phyloP scores from a whole-genome alignment of 2,329 filamentous ascomycete species.

The Colletotrichum filicis region DNA sequence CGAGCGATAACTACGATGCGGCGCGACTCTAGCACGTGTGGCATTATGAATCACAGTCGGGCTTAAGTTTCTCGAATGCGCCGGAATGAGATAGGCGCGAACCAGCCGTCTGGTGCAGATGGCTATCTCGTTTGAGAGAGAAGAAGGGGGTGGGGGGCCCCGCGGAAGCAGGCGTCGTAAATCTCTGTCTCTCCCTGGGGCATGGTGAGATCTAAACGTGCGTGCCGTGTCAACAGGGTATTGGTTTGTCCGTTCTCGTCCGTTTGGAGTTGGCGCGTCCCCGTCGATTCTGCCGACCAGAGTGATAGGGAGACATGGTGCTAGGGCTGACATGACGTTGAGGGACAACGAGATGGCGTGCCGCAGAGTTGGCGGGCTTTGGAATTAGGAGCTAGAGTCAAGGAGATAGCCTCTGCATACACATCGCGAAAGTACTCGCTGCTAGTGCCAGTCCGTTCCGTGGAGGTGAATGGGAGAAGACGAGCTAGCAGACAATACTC shows the following conservation, averaged over 20 bases:
- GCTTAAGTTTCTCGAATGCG: slow-evolving; percentile 3
- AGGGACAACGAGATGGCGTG: slow-evolving; percentile 14
- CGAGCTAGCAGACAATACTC: background rate
- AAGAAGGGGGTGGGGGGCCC: background rate
- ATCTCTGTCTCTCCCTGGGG: background rate
- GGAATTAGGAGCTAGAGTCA: background rate
- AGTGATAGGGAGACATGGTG: background rate
- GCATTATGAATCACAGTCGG: slow-evolving; percentile 27
- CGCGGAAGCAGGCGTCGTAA: background rate
- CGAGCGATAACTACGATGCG: background rate
- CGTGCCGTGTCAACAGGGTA: slow-evolving; percentile 4
- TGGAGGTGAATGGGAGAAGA: background rate
- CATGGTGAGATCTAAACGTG: slow-evolving; percentile 14
- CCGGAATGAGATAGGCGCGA: slow-evolving; percentile 7
- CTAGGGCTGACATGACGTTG: slow-evolving; percentile 23
- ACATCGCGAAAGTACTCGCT: background rate
- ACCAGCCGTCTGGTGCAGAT: background rate
- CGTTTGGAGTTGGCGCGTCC: background rate
- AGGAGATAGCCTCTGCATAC: background rate
- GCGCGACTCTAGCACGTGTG: background rate
- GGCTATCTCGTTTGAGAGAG: background rate
- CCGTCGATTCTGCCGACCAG: background rate
- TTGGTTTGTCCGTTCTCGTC: background rate
- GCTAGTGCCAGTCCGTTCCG: background rate
- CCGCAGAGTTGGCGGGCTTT: background rate